Percentiles rank a stretch among this genome's conserved stretches.
phyloP scores from a whole-genome alignment of 768 basidiomycete genomes.

The Trametes cubensis region DNA sequence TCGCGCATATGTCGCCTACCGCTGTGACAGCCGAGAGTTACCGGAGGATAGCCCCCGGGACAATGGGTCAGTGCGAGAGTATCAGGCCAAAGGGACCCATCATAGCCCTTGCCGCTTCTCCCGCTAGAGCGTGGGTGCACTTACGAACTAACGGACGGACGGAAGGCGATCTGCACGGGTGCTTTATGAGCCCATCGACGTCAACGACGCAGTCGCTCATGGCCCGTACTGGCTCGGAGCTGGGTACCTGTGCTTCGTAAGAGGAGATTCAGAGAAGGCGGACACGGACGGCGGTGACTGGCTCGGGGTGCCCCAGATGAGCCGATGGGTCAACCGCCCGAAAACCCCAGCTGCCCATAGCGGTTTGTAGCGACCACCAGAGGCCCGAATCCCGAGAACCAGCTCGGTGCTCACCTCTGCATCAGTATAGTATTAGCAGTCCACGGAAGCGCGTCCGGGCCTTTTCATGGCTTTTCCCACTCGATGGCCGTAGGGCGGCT shows the following conservation, averaged over 20 bases:
- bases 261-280: too few species aligned
- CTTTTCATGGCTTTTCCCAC: not conserved
- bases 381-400: too few species aligned
- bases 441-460: not conserved
- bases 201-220: not conserved
- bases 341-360: too few species aligned
- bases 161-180: conserved; percentile 5
- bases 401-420: too few species aligned
- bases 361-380: too few species aligned
- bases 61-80: too few species aligned
- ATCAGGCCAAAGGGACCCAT: not conserved
- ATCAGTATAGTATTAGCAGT: not conserved
- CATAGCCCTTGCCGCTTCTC: conserved; percentile 2
- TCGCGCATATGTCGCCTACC: not conserved
- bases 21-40: conserved; percentile 18
- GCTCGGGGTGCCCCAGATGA: too few species aligned
- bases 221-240: too few species aligned
- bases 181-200: not conserved
- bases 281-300: too few species aligned
- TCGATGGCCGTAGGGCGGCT: conserved; percentile 6
- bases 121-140: conserved; percentile 1
- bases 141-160: not conserved
- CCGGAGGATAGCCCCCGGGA: conserved; percentile 4
- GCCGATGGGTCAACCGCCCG: too few species aligned
- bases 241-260: too few species aligned